phyloP scores from a whole-genome alignment of 2,329 filamentous ascomycete genomes.

The Sporothrix globosa region DNA sequence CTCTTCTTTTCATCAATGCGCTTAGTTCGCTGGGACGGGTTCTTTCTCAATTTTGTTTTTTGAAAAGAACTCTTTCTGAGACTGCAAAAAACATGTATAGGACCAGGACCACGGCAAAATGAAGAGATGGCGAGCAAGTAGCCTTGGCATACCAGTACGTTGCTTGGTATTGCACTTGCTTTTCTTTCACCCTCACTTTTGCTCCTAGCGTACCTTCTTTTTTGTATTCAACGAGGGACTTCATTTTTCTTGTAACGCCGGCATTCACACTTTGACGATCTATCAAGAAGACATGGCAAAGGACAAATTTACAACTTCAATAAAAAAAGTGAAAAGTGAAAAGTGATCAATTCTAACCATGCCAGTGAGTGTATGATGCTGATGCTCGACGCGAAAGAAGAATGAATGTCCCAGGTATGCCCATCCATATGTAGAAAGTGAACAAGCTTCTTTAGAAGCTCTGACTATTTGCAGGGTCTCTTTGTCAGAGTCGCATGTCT shows the following conservation, averaged over 20 bases:
- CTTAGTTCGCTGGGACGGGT: slow-evolving; percentile 31
- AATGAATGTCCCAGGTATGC: no score
- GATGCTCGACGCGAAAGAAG: not conserved
- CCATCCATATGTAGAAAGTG: not conserved
- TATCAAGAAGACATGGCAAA: slow-evolving; percentile 23
- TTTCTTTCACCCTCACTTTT: not conserved
- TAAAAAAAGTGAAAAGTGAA: slow-evolving; percentile 20
- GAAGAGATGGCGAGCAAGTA: not conserved
- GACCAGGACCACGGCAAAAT: not conserved
- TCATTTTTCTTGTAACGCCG: slow-evolving; percentile 3
- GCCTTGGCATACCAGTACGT: not conserved
- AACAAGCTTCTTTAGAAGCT: not conserved
- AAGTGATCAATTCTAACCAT: not conserved
- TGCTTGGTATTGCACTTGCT: not conserved
- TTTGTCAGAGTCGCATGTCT: slow-evolving; percentile 2
- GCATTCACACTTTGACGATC: slow-evolving; percentile 21
- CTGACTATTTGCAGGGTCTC: not conserved
- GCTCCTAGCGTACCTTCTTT: slow-evolving; percentile 2
- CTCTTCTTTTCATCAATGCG: slow-evolving; percentile 24
- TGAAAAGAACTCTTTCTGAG: not conserved
- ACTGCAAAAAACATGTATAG: not conserved
- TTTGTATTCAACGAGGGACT: slow-evolving; percentile 16
- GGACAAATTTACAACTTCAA: slow-evolving; percentile 16
- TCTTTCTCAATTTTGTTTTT: slow-evolving; percentile 13
- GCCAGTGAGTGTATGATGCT: not conserved